Percentiles rank a stretch among this genome's conserved stretches.
Conservation (phyloP, 2,329 filamentous ascomycete genomes). For the Clonostachys byssicola region DNA sequence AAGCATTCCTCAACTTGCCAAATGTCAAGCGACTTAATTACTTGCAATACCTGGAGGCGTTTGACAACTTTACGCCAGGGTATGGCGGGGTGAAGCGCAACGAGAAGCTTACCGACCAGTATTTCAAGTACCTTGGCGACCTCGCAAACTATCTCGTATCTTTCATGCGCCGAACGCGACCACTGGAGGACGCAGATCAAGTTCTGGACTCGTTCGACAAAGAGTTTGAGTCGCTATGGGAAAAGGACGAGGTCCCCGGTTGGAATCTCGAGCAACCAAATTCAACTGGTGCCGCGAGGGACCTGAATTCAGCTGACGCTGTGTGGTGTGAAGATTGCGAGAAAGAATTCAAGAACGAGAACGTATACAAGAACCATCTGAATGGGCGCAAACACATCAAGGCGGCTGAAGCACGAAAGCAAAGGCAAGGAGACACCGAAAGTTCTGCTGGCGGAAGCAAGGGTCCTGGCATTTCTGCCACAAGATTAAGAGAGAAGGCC, state of each 20-base stretch:
- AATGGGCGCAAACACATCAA: constrained; percentile 90
- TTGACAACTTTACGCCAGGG: constrained; percentile 79
- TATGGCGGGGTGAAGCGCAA: constrained; percentile 69
- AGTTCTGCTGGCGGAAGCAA: constrained; percentile 20
- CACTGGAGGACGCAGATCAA: constrained; percentile 80
- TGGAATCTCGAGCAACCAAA: constrained; percentile 61
- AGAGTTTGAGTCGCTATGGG: constrained; percentile 83
- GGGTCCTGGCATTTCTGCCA: constrained; percentile 25
- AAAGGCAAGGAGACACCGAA: constrained; percentile 26
- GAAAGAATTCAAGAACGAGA: constrained; percentile 93
- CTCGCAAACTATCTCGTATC: constrained; percentile 80
- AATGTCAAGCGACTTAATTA: constrained; percentile 83
- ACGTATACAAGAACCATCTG: constrained; percentile 87
- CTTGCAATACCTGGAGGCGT: constrained; percentile 86
- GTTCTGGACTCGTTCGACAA: constrained; percentile 72
- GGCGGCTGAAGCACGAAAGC: constrained; percentile 64
- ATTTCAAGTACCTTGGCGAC: constrained; percentile 83
- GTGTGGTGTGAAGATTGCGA: constrained; percentile 90
- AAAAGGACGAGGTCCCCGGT: constrained; percentile 70
- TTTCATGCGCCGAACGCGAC: constrained; percentile 80
- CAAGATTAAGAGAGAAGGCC: constrained; percentile 77
- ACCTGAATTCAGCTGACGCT: constrained; percentile 48
- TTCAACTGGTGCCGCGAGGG: constrained; percentile 18
- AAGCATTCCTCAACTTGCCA: constrained; percentile 85
- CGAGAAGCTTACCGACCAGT: constrained; percentile 88